Conservation (phyloP, 331 rosid species). For the Malus hybrid region DNA sequence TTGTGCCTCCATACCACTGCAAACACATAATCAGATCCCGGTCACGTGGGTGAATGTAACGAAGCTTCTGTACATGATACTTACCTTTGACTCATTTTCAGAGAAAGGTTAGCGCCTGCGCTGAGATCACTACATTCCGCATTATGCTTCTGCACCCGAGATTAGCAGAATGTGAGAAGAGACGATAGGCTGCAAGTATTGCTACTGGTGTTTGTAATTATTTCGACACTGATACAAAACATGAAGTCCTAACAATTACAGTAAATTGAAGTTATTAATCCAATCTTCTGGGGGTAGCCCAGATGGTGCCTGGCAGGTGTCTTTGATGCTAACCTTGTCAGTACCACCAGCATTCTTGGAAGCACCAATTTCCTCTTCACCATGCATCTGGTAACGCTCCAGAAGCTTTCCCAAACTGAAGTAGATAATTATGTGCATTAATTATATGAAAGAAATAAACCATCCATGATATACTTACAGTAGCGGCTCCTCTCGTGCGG, state of each 20-base stretch:
- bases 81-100: background rate
- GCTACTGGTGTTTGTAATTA: background rate
- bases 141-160: background rate
- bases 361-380: background rate
- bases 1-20: background rate
- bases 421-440: background rate
- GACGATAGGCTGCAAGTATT: background rate
- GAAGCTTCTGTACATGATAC: background rate
- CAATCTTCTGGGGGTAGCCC: too few species aligned
- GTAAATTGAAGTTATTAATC: background rate
- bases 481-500: background rate
- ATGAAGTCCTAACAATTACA: background rate
- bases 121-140: background rate
- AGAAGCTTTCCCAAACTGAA: conserved; percentile 7
- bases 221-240: background rate
- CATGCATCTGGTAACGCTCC: conserved; percentile 5
- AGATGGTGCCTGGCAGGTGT: too few species aligned
- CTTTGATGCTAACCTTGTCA: background rate
- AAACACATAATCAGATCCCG: background rate
- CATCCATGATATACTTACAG: background rate
- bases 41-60: background rate
- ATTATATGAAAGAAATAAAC: background rate
- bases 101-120: background rate
- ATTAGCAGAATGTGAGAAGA: background rate
- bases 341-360: background rate